phyloP scores from a whole-genome alignment of 176 grass and related monocot genomes.

The Sorghum bicolor region Sorghum_bicolor_NCBIv3 NC_012871.2:58213001-58213500 shows the following conservation, averaged over 20 bases:
- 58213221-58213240: background rate
- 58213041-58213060: background rate
- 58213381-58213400: too few relatives aligned
- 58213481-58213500: too few relatives aligned
- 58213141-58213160: constrained; percentile 18
- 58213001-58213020: too few relatives aligned
- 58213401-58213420: too few relatives aligned
- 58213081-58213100: too few relatives aligned
- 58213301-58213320: background rate
- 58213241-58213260: background rate
- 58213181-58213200: background rate
- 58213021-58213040: background rate
- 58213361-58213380: too few relatives aligned
- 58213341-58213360: too few relatives aligned
- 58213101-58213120: background rate
- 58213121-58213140: background rate
- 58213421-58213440: too few relatives aligned
- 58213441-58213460: too few relatives aligned
- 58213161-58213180: constrained; percentile 10
- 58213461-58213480: too few relatives aligned
- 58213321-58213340: background rate
- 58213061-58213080: background rate
- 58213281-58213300: constrained; percentile 1
- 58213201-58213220: background rate
- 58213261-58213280: background rate